Evolutionary conservation across 2,329 filamentous ascomycete species (phyloP).

Genomic region (Thielaviopsis cerberus): DNA sequence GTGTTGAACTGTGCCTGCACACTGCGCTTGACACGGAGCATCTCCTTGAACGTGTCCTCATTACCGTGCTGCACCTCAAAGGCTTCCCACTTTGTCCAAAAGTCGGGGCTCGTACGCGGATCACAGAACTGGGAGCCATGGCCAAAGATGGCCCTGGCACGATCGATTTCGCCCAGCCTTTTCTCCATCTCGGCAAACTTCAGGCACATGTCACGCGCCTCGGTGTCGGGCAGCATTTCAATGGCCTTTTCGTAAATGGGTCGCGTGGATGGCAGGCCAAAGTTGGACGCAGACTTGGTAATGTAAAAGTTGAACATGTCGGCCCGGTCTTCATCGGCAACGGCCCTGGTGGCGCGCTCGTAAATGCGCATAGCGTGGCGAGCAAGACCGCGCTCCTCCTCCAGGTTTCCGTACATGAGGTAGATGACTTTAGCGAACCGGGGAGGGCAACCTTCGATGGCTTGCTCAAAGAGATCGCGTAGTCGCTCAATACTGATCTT

Average conservation of each 20-base stretch:
- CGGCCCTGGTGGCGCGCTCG: conserved; percentile 84
- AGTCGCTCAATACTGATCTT: conserved; percentile 90
- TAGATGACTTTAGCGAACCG: conserved; percentile 94
- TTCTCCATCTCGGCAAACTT: conserved; percentile 98
- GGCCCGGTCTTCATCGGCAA: conserved; percentile 80
- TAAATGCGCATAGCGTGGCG: conserved; percentile 98
- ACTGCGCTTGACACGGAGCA: conserved; percentile 91
- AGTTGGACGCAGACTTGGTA: conserved; percentile 94
- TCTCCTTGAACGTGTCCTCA: conserved; percentile 98
- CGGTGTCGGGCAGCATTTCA: conserved; percentile 73
- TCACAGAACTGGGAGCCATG: conserved; percentile 97
- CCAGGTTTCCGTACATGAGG: conserved; percentile 93
- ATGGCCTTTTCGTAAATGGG: conserved; percentile 95
- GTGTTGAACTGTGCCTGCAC: conserved; percentile 98
- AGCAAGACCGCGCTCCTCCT: conserved; percentile 86
- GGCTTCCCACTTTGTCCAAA: conserved; percentile 92
- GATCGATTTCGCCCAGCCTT: conserved; percentile 78
- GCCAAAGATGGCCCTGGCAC: conserved; percentile 85
- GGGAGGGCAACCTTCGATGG: conserved; percentile 80
- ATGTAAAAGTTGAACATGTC: conserved; percentile 99
- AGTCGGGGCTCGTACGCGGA: conserved; percentile 69
- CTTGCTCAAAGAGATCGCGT: conserved; percentile 90
- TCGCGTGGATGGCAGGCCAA: conserved; percentile 82
- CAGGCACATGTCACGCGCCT: conserved; percentile 94
- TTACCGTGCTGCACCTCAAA: conserved; percentile 98